phyloP scores from a whole-genome alignment of 1,139 yeast species.

The Yamadazyma friedrichii region DNA sequence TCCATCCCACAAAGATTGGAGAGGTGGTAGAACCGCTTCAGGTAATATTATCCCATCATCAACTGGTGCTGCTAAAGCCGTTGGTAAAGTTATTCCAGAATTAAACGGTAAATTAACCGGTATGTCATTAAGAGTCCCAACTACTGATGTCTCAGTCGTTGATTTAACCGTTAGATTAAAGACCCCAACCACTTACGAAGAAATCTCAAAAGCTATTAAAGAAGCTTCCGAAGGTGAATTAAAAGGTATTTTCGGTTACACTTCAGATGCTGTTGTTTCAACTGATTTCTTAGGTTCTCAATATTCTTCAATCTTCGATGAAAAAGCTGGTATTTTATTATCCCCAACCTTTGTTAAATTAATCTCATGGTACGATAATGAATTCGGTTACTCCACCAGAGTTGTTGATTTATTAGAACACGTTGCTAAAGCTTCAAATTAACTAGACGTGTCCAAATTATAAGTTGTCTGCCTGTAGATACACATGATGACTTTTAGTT shows the following conservation, averaged over 20 bases:
- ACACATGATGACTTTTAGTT: neutral
- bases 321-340: conserved; percentile 81
- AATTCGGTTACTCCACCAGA: conserved; percentile 90
- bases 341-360: conserved; percentile 83
- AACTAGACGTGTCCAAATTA: conserved; percentile 19
- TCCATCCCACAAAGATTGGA: conserved; percentile 92
- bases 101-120: conserved; percentile 89
- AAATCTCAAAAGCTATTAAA: conserved; percentile 72
- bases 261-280: conserved; percentile 84
- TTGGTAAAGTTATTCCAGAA: conserved; percentile 86
- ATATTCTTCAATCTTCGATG: conserved; percentile 81
- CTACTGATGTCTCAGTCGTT: conserved; percentile 76
- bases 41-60: conserved; percentile 89
- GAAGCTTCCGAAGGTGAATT: conserved; percentile 66
- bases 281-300: conserved; percentile 78
- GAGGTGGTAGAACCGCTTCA: conserved; percentile 92
- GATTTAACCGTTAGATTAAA: conserved; percentile 53
- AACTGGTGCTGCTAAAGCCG: conserved; percentile 93
- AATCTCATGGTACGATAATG: conserved; percentile 89
- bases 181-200: conserved; percentile 71
- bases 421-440: conserved; percentile 53
- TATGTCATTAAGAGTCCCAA: conserved; percentile 86
- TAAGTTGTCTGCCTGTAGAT: neutral
- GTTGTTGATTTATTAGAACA: conserved; percentile 80
- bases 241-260: conserved; percentile 79